A percentile compares a stretch with the other conserved stretches of the same genome.
phyloP scores from a whole-genome alignment of 1,139 yeast genomes.

The Taiozyma sp. region DNA sequence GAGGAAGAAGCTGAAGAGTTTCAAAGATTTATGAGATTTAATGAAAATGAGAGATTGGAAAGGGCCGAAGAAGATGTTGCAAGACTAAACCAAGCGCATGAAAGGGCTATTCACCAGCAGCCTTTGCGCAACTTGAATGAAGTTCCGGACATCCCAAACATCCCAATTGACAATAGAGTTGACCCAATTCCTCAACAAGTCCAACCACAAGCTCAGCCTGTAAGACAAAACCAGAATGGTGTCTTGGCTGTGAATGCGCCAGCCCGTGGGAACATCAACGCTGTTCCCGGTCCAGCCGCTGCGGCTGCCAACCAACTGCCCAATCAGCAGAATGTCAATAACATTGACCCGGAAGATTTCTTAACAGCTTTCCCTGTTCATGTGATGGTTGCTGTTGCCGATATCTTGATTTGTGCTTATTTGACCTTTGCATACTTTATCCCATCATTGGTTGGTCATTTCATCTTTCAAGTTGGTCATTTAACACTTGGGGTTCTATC shows the following conservation, averaged over 20 bases:
- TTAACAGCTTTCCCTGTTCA: slow-evolving; percentile 11
- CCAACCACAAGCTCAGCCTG: slow-evolving; percentile 9
- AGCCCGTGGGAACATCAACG: not conserved
- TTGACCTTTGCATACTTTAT: slow-evolving; percentile 45
- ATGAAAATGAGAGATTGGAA: slow-evolving; percentile 11
- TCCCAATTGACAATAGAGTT: slow-evolving; percentile 8
- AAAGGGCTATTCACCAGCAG: slow-evolving; percentile 3
- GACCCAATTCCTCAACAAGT: slow-evolving; percentile 6
- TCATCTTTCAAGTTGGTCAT: slow-evolving; percentile 7
- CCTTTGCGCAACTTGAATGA: slow-evolving; percentile 4
- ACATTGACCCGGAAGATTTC: slow-evolving; percentile 10
- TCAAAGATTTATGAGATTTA: slow-evolving; percentile 8
- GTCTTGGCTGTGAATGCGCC: not conserved
- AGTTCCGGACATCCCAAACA: slow-evolving; percentile 16
- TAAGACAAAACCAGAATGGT: slow-evolving; percentile 2
- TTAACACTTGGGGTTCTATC: not conserved
- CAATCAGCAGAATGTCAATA: not conserved
- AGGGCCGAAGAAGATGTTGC: slow-evolving; percentile 1
- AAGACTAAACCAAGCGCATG: not conserved
- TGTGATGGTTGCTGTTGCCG: slow-evolving; percentile 30
- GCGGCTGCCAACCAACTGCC: slow-evolving; percentile 3
- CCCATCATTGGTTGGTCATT: slow-evolving; percentile 49
- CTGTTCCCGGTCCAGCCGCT: not conserved
- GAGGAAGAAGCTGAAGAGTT: slow-evolving; percentile 5
- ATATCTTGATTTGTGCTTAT: slow-evolving; percentile 39